Conservation (phyloP, 1,284 basidiomycete species). For the Vanrija humicola region DNA sequence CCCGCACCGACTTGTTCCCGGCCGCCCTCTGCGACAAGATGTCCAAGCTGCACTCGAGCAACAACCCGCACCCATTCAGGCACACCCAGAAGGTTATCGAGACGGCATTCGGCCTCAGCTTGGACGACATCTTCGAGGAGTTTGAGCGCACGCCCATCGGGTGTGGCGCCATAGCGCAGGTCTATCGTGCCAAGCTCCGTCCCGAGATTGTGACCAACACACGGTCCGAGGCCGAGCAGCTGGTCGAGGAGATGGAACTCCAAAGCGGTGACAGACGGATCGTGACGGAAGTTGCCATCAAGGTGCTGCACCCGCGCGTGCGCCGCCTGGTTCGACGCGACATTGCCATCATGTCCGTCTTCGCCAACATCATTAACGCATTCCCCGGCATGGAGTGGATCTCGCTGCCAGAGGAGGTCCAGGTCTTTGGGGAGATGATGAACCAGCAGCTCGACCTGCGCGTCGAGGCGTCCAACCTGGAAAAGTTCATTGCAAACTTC, state of each 20-base stretch:
- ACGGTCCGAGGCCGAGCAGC: constrained; percentile 25
- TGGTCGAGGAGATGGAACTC: constrained; percentile 40
- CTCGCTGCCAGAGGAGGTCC: constrained; percentile 91
- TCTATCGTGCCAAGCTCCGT: constrained; percentile 80
- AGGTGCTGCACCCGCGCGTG: constrained; percentile 86
- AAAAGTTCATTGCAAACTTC: constrained; percentile 84
- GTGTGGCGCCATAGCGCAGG: constrained; percentile 96
- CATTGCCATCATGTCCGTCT: constrained; percentile 82
- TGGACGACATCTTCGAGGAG: constrained; percentile 86
- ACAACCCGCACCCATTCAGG: constrained; percentile 71
- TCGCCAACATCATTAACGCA: constrained; percentile 71
- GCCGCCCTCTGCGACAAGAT: constrained; percentile 82
- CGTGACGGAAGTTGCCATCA: constrained; percentile 88
- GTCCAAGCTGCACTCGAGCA: constrained; percentile 84
- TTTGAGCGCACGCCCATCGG: constrained; percentile 87
- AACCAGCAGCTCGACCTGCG: constrained; percentile 86
- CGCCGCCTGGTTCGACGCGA: constrained; percentile 78
- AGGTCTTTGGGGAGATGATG: constrained; percentile 98
- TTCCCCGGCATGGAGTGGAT: constrained; percentile 96
- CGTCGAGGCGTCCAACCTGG: constrained; percentile 83
- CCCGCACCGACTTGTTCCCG: constrained; percentile 90
- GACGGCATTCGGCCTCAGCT: constrained; percentile 72
- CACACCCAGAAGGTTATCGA: constrained; percentile 84
- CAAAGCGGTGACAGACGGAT: constrained; percentile 40
- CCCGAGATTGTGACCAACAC: constrained; percentile 68